phyloP scores from a whole-genome alignment of 2,329 filamentous ascomycete genomes.

The Fusarium succisae region DNA sequence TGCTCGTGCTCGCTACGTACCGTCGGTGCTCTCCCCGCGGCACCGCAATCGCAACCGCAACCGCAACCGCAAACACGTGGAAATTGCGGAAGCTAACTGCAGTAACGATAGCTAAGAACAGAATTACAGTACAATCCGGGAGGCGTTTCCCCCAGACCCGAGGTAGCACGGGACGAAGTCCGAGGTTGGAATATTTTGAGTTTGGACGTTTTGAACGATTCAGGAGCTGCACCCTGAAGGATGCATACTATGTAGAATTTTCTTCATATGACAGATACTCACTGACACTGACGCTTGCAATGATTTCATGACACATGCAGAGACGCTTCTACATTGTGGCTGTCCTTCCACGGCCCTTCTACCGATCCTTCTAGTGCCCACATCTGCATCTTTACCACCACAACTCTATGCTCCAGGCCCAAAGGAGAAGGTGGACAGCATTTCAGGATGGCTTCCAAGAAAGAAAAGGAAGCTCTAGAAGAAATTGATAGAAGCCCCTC shows the following conservation, averaged over 20 bases:
- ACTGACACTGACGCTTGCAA: not conserved
- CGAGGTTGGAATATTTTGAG: slow-evolving; percentile 7
- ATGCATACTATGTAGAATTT: not conserved
- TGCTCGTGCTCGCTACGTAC: not conserved
- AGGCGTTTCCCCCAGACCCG: slow-evolving; percentile 8
- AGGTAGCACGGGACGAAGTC: slow-evolving; percentile 8
- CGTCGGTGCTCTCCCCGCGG: not conserved
- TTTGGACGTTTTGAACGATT: slow-evolving; percentile 1
- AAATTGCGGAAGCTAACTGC: slow-evolving; percentile 25
- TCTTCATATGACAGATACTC: not conserved
- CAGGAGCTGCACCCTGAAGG: slow-evolving; percentile 3
- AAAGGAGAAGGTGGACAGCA: slow-evolving; percentile 34
- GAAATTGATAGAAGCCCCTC: slow-evolving; percentile 14
- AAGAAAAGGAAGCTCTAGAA: slow-evolving; percentile 33
- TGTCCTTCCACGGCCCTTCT: slow-evolving; percentile 28
- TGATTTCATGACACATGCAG: slow-evolving; percentile 24
- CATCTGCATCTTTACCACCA: not conserved
- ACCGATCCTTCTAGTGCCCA: slow-evolving; percentile 26
- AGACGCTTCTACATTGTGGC: not conserved
- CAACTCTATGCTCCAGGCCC: slow-evolving; percentile 1
- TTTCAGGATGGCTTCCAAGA: slow-evolving; percentile 6
- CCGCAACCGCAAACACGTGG: slow-evolving; percentile 30
- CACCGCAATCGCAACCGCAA: slow-evolving; percentile 24
- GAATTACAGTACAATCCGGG: not conserved
- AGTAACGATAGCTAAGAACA: not conserved